A percentile compares a stretch with the other conserved stretches of the same genome.
These are phyloP conservation scores for Beauveria caledonica DNA, from an alignment of 2,329 filamentous ascomycete species.

Conservation along the genomic window DNA sequence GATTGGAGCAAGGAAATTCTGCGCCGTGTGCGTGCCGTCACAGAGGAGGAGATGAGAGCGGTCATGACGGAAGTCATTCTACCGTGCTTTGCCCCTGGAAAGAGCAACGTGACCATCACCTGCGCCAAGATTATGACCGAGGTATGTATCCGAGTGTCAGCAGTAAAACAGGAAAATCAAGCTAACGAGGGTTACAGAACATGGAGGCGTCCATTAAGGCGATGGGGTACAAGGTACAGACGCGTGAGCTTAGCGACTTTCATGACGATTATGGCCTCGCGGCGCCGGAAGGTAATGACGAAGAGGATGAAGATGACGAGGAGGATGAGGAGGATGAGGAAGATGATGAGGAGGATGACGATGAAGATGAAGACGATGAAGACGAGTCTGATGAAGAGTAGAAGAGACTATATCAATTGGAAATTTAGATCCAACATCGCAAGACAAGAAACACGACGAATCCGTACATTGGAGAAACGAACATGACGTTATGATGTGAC, in stretches of 20 bases:
- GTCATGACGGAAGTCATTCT: conserved; percentile 69
- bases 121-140: conserved; percentile 80
- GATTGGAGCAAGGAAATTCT: conserved; percentile 75
- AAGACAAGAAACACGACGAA: background rate
- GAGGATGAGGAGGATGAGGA: conserved; percentile 43
- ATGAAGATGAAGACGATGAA: conserved; percentile 16
- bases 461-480: background rate
- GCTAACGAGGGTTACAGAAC: conserved; percentile 40
- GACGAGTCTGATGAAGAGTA: conserved; percentile 24
- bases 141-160: conserved; percentile 40
- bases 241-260: conserved; percentile 68
- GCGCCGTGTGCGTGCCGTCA: conserved; percentile 67
- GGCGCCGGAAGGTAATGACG: conserved; percentile 50
- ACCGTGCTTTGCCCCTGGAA: conserved; percentile 70
- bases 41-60: conserved; percentile 64
- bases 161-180: background rate
- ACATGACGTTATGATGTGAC: background rate
- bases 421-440: background rate
- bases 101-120: conserved; percentile 78
- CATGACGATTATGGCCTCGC: conserved; percentile 84
- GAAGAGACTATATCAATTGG: conserved; percentile 14
- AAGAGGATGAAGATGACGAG: conserved; percentile 53
- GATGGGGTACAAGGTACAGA: conserved; percentile 71
- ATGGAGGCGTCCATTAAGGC: conserved; percentile 66
- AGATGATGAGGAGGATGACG: conserved; percentile 30